Percentiles rank a stretch among this genome's conserved stretches.
phyloP scores from a whole-genome alignment of 73 alveolate species.

The Stentor roeselii region DNA sequence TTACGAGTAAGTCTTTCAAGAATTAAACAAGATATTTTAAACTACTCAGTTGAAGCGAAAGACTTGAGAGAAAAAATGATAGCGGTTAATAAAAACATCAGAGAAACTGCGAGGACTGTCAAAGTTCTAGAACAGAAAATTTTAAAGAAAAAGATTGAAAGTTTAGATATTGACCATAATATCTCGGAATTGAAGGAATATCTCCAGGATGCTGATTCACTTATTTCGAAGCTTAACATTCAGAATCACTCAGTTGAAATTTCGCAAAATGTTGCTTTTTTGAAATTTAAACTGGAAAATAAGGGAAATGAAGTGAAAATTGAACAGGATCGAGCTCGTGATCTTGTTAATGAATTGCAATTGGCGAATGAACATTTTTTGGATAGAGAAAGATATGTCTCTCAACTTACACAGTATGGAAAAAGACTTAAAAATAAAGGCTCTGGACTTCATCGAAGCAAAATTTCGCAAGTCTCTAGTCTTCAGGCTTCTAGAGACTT shows the following conservation, averaged over 20 bases:
- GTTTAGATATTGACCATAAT: not conserved
- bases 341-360: not conserved
- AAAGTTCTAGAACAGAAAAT: not conserved
- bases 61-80: not conserved
- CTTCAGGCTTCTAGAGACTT: not conserved
- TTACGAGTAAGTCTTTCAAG: not conserved
- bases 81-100: not conserved
- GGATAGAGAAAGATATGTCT: not conserved
- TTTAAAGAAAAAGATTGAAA: not conserved
- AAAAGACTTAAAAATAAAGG: not conserved
- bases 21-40: not conserved
- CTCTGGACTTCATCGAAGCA: not conserved
- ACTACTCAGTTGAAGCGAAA: not conserved
- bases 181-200: not conserved
- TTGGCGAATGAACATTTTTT: not conserved
- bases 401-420: not conserved
- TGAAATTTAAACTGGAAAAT: not conserved
- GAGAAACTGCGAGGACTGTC: not conserved
- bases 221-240: no score
- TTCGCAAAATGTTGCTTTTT: not conserved
- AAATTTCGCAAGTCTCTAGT: not conserved
- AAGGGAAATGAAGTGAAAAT: not conserved
- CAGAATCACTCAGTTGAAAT: not conserved
- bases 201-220: not conserved
- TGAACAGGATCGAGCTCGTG: not conserved